phyloP scores from a whole-genome alignment of 2,329 filamentous ascomycete genomes.

The Sclerotinia subarctica region DNA sequence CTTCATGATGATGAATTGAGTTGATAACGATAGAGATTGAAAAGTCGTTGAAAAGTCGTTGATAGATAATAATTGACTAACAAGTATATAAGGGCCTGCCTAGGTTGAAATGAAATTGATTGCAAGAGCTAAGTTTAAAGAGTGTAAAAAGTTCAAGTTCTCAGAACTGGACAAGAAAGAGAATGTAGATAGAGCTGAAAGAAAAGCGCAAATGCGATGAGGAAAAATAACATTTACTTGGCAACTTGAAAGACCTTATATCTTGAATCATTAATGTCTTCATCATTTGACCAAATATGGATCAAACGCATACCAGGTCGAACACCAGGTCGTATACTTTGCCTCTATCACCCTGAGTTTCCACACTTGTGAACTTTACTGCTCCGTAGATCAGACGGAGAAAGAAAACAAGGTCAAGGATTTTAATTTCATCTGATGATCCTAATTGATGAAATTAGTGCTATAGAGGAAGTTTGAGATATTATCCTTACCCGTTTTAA shows the following conservation, averaged over 20 bases:
- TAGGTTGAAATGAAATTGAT: conserved; percentile 26
- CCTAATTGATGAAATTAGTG: not conserved
- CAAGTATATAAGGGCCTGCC: conserved; percentile 32
- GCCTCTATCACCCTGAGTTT: not conserved
- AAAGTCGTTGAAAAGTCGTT: conserved; percentile 22
- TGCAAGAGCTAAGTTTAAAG: conserved; percentile 27
- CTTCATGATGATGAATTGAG: conserved; percentile 36
- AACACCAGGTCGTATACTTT: not conserved
- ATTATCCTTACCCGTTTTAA: not conserved
- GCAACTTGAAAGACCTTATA: conserved; percentile 29
- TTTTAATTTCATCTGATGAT: not conserved
- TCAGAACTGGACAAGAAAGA: conserved; percentile 36
- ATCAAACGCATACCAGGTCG: conserved; percentile 25
- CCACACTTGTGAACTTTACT: not conserved
- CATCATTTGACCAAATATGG: conserved; percentile 19
- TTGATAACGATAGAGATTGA: conserved; percentile 23
- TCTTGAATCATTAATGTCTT: conserved; percentile 24
- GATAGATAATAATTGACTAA: not conserved
- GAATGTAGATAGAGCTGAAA: conserved; percentile 35
- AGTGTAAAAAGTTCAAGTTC: conserved; percentile 38
- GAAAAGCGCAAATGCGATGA: conserved; percentile 35
- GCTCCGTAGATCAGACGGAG: not conserved
- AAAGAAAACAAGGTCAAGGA: not conserved
- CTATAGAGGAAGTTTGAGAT: not conserved
- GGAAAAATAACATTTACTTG: conserved; percentile 24